Percentiles rank a stretch among this genome's conserved stretches.
These are phyloP conservation scores for Cercospora sesami DNA, from an alignment of 2,329 filamentous ascomycete genomes.

Conservation along the genomic window DNA sequence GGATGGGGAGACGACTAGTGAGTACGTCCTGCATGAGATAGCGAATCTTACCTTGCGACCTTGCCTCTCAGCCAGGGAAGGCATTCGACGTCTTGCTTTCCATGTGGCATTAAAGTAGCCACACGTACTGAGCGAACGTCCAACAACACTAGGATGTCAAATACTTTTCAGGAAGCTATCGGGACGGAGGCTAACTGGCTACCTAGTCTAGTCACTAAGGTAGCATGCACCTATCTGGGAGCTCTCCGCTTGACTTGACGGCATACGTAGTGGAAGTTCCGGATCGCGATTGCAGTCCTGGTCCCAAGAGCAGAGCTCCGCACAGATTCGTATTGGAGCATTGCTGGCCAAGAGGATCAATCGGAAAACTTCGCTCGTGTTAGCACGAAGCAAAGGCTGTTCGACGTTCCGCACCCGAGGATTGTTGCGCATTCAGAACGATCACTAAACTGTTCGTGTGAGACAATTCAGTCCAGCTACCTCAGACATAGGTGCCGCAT, in stretches of 20 bases:
- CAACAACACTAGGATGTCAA: background rate
- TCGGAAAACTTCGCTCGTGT: background rate
- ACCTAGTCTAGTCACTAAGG: background rate
- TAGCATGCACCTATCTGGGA: background rate
- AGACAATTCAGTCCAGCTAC: background rate
- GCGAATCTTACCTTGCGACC: background rate
- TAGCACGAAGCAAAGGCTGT: background rate
- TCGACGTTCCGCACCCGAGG: background rate
- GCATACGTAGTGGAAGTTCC: background rate
- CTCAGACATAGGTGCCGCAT: background rate
- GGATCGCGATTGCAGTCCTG: background rate
- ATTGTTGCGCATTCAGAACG: background rate
- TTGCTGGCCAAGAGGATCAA: background rate
- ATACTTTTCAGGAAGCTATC: background rate
- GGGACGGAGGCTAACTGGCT: background rate
- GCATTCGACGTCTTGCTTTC: background rate
- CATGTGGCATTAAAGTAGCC: background rate
- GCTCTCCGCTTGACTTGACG: background rate
- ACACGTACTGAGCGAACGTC: background rate
- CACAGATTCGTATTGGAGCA: background rate
- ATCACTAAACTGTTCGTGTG: background rate
- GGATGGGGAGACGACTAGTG: conserved; percentile 1
- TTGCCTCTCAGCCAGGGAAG: background rate
- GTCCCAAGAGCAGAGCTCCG: background rate
- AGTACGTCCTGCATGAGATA: conserved; percentile 2